A percentile compares a stretch with the other conserved stretches of the same genome.
Evolutionary conservation across 1,139 yeast genomes (phyloP).

Genomic region (Nadsonia starkeyi-henricii): DNA sequence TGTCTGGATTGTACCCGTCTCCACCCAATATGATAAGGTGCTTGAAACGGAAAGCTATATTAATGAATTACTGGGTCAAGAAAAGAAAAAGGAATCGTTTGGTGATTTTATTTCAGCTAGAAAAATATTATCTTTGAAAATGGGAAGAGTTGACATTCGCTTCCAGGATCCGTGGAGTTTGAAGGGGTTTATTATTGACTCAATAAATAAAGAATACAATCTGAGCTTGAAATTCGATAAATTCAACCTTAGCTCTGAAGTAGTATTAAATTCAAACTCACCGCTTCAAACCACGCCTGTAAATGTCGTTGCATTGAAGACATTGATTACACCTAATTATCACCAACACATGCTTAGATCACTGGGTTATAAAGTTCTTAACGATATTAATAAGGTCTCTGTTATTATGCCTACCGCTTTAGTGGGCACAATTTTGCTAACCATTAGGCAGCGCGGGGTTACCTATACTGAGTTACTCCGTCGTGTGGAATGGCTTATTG

Average conservation of each 20-base stretch:
- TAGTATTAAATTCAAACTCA: constrained; percentile 1
- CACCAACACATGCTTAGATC: constrained; percentile 21
- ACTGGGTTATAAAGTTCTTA: constrained; percentile 27
- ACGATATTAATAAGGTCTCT: constrained; percentile 28
- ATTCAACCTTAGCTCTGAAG: constrained; percentile 1
- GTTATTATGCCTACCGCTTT: constrained; percentile 33
- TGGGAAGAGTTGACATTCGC: constrained; percentile 31
- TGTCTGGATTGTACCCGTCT: constrained; percentile 39
- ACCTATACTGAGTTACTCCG: constrained; percentile 22
- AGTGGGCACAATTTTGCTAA: constrained; percentile 29
- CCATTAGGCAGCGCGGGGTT: constrained; percentile 27
- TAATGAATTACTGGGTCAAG: constrained; percentile 45
- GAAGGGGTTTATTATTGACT: constrained; percentile 21
- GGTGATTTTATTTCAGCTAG: constrained; percentile 25
- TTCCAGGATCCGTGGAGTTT: constrained; percentile 31
- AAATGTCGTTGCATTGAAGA: constrained; percentile 5
- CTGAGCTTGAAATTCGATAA: constrained; percentile 2
- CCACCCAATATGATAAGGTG: constrained; percentile 53
- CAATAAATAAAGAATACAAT: constrained; percentile 16
- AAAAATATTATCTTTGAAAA: constrained; percentile 22
- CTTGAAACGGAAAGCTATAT: constrained; percentile 53
- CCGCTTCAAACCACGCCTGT: background rate
- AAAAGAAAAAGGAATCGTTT: constrained; percentile 33
- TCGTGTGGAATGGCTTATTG: constrained; percentile 26
- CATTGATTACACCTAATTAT: constrained; percentile 2